A percentile compares a stretch with the other conserved stretches of the same genome.
Evolutionary conservation across 805 yeast species (phyloP).

Genomic region (Candida arabinofermentans): DNA sequence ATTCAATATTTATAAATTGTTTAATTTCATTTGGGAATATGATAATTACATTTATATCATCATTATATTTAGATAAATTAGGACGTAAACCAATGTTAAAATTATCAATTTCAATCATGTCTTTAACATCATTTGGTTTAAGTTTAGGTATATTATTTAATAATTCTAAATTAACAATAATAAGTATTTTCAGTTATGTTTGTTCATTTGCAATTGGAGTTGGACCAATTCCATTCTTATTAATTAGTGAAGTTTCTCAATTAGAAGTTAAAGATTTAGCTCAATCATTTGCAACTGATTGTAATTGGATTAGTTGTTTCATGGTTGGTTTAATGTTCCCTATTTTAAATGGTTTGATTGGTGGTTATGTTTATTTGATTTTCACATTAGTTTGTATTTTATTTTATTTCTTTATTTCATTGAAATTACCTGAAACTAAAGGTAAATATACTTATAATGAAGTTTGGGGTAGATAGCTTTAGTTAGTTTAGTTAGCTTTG

Average conservation of each 20-base stretch:
- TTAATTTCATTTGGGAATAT: conserved; percentile 72
- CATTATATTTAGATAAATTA: conserved; percentile 65
- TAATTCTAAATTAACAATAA: conserved; percentile 47
- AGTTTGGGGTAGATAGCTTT: conserved; percentile 49
- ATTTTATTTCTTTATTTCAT: conserved; percentile 45
- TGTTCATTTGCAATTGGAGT: conserved; percentile 85
- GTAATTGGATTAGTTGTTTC: conserved; percentile 91
- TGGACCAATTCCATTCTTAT: conserved; percentile 92
- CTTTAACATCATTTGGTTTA: conserved; percentile 56
- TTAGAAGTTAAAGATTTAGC: conserved; percentile 76
- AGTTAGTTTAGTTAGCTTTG: neutral
- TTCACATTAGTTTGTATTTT: conserved; percentile 58
- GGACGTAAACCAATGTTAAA: conserved; percentile 75
- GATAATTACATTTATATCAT: conserved; percentile 67
- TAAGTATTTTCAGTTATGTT: conserved; percentile 69
- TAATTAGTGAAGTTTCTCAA: conserved; percentile 87
- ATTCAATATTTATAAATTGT: conserved; percentile 70
- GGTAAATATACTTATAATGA: conserved; percentile 58
- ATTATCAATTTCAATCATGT: conserved; percentile 67
- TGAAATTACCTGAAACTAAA: conserved; percentile 70
- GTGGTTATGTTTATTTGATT: conserved; percentile 73
- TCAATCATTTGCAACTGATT: conserved; percentile 87
- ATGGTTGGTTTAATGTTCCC: conserved; percentile 81
- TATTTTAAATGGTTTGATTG: conserved; percentile 54
- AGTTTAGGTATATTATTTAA: conserved; percentile 58